These are phyloP conservation scores for Marasmius oreades DNA, from an alignment of 1,284 basidiomycete species.

Conservation along the genomic window DNA sequence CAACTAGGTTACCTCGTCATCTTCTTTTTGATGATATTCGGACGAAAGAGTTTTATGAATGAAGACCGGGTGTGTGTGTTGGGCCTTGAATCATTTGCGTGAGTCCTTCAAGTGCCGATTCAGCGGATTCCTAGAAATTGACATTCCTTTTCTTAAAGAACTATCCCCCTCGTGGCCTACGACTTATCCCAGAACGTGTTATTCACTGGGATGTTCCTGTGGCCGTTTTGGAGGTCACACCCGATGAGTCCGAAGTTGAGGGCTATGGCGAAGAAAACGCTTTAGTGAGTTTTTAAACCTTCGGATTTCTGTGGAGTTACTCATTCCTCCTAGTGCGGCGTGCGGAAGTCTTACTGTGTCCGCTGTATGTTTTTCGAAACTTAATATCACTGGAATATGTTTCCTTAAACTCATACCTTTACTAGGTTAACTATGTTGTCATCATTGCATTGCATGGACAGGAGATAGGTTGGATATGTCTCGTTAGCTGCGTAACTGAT, in stretches of 20 bases:
- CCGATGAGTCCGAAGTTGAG: constrained; percentile 4
- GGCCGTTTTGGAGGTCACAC: constrained; percentile 2
- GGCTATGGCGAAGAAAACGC: constrained; percentile 6
- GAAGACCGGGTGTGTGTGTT: constrained; percentile 7
- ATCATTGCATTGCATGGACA: not conserved
- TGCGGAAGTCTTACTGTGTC: not conserved
- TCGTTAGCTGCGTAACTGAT: not conserved
- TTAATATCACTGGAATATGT: not conserved
- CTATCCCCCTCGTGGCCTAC: not conserved
- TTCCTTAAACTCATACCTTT: not conserved
- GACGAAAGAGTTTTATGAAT: not conserved
- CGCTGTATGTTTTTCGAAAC: not conserved
- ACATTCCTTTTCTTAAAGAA: not conserved
- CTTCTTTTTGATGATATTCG: constrained; percentile 3
- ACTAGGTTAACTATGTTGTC: not conserved
- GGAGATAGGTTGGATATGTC: not conserved
- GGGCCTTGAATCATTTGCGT: constrained; percentile 4
- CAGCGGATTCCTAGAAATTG: not conserved
- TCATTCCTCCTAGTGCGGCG: not conserved
- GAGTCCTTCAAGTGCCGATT: not conserved
- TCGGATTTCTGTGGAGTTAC: not conserved
- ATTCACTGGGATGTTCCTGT: constrained; percentile 9
- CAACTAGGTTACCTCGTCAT: constrained; percentile 1
- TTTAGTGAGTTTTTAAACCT: not conserved
- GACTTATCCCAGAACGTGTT: constrained; percentile 1